Evolutionary conservation across 371 early-diverging fungal genomes (phyloP).

Genomic region (Mortierella sp.): DNA sequence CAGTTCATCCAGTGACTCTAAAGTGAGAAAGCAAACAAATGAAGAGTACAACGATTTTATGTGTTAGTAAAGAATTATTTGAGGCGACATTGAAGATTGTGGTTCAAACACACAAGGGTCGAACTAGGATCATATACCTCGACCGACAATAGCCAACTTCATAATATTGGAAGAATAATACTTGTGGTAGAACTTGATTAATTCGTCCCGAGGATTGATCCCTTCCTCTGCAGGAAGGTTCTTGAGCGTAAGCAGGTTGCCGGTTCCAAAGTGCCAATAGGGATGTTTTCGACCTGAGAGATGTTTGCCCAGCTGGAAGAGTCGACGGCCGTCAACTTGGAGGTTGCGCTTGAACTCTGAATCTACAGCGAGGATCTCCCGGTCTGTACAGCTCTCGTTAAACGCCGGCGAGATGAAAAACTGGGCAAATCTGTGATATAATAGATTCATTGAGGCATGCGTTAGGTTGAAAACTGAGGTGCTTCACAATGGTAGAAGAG

Average conservation of each 20-base stretch:
- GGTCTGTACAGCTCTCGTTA: constrained; percentile 85
- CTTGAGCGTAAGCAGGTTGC: constrained; percentile 83
- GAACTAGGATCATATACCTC: constrained; percentile 63
- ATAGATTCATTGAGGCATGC: too few relatives aligned
- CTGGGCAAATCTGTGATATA: constrained; percentile 78
- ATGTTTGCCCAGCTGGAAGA: constrained; percentile 85
- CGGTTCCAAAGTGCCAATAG: constrained; percentile 87
- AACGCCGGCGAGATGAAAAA: constrained; percentile 94
- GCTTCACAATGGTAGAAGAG: too few relatives aligned
- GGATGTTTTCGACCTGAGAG: constrained; percentile 85
- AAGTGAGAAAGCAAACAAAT: neutral
- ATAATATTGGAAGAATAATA: constrained; percentile 96
- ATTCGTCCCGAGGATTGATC: constrained; percentile 82
- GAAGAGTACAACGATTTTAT: too few relatives aligned
- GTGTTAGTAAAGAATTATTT: neutral
- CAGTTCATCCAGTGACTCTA: constrained; percentile 87
- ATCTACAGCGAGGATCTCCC: constrained; percentile 95
- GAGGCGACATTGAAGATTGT: neutral
- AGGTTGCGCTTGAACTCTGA: constrained; percentile 95
- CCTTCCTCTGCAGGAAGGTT: constrained; percentile 77
- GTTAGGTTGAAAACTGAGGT: too few relatives aligned
- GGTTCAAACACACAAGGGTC: neutral
- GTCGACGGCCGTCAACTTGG: constrained; percentile 86
- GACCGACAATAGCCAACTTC: constrained; percentile 92
- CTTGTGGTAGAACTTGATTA: constrained; percentile 88